Percentiles rank a stretch among this genome's conserved stretches.
Conservation (phyloP, 169 alveolate genomes). For the Eimeria maxima region DNA sequence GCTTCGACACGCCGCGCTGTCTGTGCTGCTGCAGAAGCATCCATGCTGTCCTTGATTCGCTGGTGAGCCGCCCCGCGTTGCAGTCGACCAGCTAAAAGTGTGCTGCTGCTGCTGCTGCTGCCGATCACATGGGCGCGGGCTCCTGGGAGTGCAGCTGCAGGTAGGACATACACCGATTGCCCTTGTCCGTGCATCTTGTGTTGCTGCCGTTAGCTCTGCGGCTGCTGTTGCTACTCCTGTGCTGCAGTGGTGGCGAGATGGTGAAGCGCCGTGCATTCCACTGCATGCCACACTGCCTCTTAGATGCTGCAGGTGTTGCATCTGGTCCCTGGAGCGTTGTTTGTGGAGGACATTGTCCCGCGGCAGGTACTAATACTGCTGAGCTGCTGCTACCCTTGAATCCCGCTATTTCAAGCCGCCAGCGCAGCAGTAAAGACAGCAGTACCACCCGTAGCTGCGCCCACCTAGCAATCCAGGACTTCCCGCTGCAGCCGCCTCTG, state of each 20-base stretch:
- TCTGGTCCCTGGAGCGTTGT: not conserved
- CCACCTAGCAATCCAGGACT: not conserved
- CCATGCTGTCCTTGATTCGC: not conserved
- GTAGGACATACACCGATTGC: slow-evolving; percentile 35
- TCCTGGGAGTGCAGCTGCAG: slow-evolving; percentile 20
- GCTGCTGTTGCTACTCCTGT: not conserved
- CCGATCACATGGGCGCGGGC: not conserved
- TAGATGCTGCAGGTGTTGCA: not conserved
- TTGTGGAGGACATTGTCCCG: not conserved
- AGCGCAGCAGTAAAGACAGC: not conserved
- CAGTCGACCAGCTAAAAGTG: not conserved
- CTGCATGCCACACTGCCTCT: not conserved
- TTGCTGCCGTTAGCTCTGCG: not conserved
- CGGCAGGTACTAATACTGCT: not conserved
- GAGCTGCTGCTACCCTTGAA: not conserved
- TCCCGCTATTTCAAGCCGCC: not conserved
- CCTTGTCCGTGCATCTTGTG: not conserved
- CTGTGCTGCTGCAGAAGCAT: not conserved
- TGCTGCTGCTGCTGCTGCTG: slow-evolving; percentile 8
- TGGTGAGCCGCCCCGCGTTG: not conserved
- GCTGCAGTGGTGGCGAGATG: not conserved
- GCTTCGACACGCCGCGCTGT: slow-evolving; percentile 53
- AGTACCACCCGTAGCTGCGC: not conserved
- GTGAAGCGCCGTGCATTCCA: not conserved
- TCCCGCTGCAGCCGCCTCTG: not conserved